These are phyloP conservation scores for Dysphania ambrosioides DNA, from an alignment of 148 eudicot genomes.

Conservation along the genomic window DNA sequence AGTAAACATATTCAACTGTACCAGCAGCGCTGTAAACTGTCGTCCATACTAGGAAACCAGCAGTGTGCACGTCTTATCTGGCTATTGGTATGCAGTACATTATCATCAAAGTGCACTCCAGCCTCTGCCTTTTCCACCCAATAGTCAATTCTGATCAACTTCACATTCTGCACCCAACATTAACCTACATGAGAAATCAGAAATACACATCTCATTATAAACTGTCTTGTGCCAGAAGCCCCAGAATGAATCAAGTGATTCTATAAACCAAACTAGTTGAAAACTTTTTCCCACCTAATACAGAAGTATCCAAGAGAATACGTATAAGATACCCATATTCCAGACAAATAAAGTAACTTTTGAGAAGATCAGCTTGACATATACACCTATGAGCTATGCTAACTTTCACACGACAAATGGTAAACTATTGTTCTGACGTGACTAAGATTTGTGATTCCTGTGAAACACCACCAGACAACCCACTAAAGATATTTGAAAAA, in stretches of 20 bases:
- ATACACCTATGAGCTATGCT: neutral
- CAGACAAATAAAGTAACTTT: neutral
- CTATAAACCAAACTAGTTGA: neutral
- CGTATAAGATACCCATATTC: neutral
- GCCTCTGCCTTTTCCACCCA: conserved; percentile 97
- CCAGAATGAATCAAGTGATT: conserved; percentile 9
- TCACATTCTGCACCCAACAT: conserved; percentile 92
- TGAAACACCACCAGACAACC: neutral
- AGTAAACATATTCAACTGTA: conserved; percentile 30
- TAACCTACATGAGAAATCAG: conserved; percentile 75
- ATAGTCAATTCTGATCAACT: conserved; percentile 75
- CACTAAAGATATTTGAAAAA: neutral
- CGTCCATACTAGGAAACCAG: conserved; percentile 99
- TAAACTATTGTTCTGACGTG: neutral
- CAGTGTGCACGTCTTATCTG: conserved; percentile 97
- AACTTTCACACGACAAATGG: neutral
- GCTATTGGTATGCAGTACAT: conserved; percentile 79
- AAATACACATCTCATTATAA: conserved; percentile 42
- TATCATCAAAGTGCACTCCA: conserved; percentile 78
- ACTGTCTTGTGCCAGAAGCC: conserved; percentile 17
- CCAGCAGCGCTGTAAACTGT: conserved; percentile 86
- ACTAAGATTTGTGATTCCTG: too few species aligned
- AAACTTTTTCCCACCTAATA: neutral
- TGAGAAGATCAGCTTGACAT: neutral
- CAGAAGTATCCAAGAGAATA: neutral